phyloP scores from a whole-genome alignment of 1,139 yeast genomes.

The Geotrichum fermentans region DNA sequence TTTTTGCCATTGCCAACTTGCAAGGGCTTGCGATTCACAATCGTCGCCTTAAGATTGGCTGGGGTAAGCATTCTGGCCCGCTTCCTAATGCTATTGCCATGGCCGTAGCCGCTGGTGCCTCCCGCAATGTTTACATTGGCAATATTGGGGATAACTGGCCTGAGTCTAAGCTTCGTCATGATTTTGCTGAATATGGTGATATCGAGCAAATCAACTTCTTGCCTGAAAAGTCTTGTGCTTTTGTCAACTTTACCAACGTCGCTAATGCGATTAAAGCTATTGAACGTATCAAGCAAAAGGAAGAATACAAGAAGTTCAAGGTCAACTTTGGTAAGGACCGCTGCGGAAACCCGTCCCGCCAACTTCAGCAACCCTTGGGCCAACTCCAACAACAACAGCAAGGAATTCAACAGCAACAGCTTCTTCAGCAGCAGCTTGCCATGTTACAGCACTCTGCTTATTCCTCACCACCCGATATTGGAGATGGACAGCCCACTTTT shows the following conservation, averaged over 20 bases:
- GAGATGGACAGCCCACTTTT: not conserved
- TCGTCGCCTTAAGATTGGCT: constrained; percentile 79
- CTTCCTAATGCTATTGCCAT: constrained; percentile 71
- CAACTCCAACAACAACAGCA: constrained; percentile 14
- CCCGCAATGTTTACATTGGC: constrained; percentile 87
- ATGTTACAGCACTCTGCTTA: not conserved
- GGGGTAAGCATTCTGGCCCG: constrained; percentile 96
- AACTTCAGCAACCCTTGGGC: constrained; percentile 15
- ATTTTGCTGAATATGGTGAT: constrained; percentile 80
- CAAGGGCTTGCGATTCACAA: constrained; percentile 80
- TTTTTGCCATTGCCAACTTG: constrained; percentile 79
- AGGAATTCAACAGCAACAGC: constrained; percentile 5
- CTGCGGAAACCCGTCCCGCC: constrained; percentile 63
- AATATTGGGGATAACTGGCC: constrained; percentile 53
- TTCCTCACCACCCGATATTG: not conserved
- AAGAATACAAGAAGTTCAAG: constrained; percentile 49
- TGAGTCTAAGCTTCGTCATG: constrained; percentile 59
- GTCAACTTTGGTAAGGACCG: constrained; percentile 91
- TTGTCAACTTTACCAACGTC: constrained; percentile 84
- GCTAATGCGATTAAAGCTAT: constrained; percentile 83
- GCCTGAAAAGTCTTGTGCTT: constrained; percentile 81
- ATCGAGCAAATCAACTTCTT: constrained; percentile 90
- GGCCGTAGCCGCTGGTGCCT: constrained; percentile 92
- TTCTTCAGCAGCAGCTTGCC: not conserved
- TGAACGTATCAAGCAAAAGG: constrained; percentile 53